Percentiles rank a stretch among this genome's conserved stretches.
These are phyloP conservation scores for Claviceps pusilla DNA, from an alignment of 2,329 filamentous ascomycete genomes.

Conservation along the genomic window DNA sequence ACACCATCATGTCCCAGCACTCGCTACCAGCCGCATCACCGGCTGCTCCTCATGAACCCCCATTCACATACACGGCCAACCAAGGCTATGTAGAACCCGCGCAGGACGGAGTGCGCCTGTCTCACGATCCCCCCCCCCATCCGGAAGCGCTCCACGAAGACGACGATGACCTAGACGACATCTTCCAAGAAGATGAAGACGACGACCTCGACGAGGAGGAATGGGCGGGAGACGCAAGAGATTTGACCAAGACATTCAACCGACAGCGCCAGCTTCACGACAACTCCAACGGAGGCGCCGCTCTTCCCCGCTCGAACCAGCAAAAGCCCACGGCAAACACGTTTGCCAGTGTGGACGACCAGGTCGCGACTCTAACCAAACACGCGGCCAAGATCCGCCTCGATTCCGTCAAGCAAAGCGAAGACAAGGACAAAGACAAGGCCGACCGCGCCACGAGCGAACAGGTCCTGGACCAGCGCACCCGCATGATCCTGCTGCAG, in stretches of 20 bases:
- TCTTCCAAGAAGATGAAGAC: slow-evolving; percentile 24
- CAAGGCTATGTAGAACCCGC: slow-evolving; percentile 26
- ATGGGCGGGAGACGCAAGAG: slow-evolving; percentile 42
- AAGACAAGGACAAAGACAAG: slow-evolving; percentile 61
- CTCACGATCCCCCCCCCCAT: slow-evolving; percentile 11
- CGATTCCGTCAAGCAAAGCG: slow-evolving; percentile 43
- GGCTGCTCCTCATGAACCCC: slow-evolving; percentile 29
- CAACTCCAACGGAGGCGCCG: slow-evolving; percentile 16
- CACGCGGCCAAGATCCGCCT: slow-evolving; percentile 78
- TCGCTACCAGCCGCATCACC: slow-evolving; percentile 15
- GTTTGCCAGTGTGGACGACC: slow-evolving; percentile 66
- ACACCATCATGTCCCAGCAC: slow-evolving; percentile 9
- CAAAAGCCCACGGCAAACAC: slow-evolving; percentile 73
- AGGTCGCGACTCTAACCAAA: slow-evolving; percentile 68
- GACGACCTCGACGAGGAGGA: slow-evolving; percentile 51
- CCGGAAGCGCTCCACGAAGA: slow-evolving; percentile 15
- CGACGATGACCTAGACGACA: slow-evolving; percentile 26
- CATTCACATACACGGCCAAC: slow-evolving; percentile 28
- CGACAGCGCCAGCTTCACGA: slow-evolving; percentile 57
- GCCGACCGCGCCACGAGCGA: slow-evolving; percentile 86
- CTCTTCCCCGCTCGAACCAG: slow-evolving; percentile 56
- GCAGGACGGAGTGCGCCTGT: slow-evolving; percentile 19
- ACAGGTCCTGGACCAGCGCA: slow-evolving; percentile 85
- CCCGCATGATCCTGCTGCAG: slow-evolving; percentile 87
- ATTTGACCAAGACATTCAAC: slow-evolving; percentile 80